Evolutionary conservation across 2,329 filamentous ascomycete genomes (phyloP).

Genomic region (Alternaria conjuncta): DNA sequence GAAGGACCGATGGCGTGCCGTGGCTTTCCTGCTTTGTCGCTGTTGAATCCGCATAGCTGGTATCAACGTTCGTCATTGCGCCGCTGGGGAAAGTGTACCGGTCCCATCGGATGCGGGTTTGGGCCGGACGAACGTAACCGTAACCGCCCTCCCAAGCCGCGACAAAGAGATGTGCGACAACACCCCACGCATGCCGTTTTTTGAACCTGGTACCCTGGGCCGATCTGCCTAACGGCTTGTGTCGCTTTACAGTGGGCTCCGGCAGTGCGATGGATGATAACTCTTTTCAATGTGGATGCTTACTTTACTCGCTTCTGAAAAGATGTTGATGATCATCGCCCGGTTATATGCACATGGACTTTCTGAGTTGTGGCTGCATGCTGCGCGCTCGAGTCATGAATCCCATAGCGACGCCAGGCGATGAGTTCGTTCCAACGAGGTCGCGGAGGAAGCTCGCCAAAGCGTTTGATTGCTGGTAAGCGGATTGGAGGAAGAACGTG

Average conservation of each 20-base stretch:
- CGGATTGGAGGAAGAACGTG: constrained; percentile 28
- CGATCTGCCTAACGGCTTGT: constrained; percentile 13
- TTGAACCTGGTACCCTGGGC: constrained; percentile 14
- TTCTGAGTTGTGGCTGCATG: constrained; percentile 23
- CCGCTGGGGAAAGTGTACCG: constrained; percentile 9
- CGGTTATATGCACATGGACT: constrained; percentile 23
- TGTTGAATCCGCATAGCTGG: constrained; percentile 3
- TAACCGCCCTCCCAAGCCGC: not conserved
- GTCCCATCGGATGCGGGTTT: constrained; percentile 1
- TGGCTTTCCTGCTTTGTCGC: not conserved
- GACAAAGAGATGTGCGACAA: not conserved
- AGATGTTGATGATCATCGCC: constrained; percentile 6
- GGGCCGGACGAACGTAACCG: constrained; percentile 4
- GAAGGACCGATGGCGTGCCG: constrained; percentile 4
- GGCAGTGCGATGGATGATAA: not conserved
- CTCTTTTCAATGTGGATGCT: not conserved
- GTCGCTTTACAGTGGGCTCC: not conserved
- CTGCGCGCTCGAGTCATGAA: constrained; percentile 1
- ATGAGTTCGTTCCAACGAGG: constrained; percentile 3
- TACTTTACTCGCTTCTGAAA: not conserved
- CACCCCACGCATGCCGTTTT: constrained; percentile 8
- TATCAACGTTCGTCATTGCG: constrained; percentile 7
- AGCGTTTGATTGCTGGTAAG: constrained; percentile 5
- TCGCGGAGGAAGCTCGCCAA: constrained; percentile 5
- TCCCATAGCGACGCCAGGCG: not conserved